Conservation (phyloP, 2,329 filamentous ascomycete genomes). For the Coniochaeta sp. region DNA sequence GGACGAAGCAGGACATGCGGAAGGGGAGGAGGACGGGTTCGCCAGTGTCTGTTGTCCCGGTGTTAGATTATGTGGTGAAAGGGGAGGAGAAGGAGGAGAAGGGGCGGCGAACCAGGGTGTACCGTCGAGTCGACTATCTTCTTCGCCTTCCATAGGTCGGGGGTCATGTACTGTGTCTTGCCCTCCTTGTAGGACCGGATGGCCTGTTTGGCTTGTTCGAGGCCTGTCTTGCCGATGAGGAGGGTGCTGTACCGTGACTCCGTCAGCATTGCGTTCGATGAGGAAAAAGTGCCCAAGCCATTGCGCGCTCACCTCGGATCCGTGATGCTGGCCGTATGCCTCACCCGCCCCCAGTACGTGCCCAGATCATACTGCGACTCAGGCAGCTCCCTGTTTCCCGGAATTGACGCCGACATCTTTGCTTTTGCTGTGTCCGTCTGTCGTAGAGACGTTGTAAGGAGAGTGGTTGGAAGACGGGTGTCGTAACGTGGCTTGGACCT, state of each 20-base stretch:
- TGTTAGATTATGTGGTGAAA: not conserved
- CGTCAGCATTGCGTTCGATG: not conserved
- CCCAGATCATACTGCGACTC: constrained; percentile 85
- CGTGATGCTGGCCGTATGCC: constrained; percentile 80
- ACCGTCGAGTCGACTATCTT: constrained; percentile 95
- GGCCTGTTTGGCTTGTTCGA: constrained; percentile 79
- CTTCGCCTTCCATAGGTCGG: constrained; percentile 90
- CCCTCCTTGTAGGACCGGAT: constrained; percentile 84
- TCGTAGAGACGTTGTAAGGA: too few species aligned
- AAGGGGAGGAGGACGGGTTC: constrained; percentile 89
- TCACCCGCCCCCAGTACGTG: constrained; percentile 93
- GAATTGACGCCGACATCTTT: constrained; percentile 58
- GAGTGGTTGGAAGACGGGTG: not conserved
- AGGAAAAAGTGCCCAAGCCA: not conserved
- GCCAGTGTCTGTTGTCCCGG: constrained; percentile 65
- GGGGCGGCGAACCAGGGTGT: constrained; percentile 66
- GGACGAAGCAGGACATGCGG: constrained; percentile 92
- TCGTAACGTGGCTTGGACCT: constrained; percentile 1
- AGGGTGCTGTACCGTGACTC: constrained; percentile 30
- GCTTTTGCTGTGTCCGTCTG: too few species aligned
- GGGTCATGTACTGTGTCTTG: constrained; percentile 71
- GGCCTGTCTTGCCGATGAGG: constrained; percentile 67
- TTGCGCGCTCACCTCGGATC: constrained; percentile 78
- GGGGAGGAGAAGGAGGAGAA: too few species aligned
- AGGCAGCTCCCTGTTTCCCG: constrained; percentile 72